A percentile compares a stretch with the other conserved stretches of the same genome.
Evolutionary conservation across 2,329 filamentous ascomycete species (phyloP).

Genomic region (Hypomyces perniciosus): DNA sequence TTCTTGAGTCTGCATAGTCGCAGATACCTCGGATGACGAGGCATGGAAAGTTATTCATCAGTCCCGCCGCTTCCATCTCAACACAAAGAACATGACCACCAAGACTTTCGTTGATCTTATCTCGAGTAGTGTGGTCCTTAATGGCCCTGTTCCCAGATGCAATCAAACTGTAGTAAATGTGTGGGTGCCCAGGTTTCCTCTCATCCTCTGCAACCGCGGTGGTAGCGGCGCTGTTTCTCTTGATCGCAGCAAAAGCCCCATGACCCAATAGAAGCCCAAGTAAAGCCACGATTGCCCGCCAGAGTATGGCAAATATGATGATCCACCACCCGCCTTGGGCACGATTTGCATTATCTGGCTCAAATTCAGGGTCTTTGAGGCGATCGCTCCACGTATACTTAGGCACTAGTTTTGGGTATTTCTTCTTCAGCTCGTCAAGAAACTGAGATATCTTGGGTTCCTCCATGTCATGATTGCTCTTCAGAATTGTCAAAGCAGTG

Average conservation of each 20-base stretch:
- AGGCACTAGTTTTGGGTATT: not conserved
- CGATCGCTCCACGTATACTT: not conserved
- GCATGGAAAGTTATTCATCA: constrained; percentile 25
- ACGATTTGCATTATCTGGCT: not conserved
- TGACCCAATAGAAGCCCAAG: too few species aligned
- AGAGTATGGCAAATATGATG: too few species aligned
- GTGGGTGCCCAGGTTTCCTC: not conserved
- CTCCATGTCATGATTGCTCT: not conserved
- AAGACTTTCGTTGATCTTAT: constrained; percentile 19
- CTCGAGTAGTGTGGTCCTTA: constrained; percentile 26
- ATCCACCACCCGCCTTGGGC: too few species aligned
- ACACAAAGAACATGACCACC: constrained; percentile 18
- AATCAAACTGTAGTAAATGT: constrained; percentile 20
- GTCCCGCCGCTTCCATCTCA: constrained; percentile 28
- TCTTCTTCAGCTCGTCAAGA: not conserved
- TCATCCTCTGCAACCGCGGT: not conserved
- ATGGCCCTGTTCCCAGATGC: constrained; percentile 32
- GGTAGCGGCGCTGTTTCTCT: not conserved
- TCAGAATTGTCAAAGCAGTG: constrained; percentile 2
- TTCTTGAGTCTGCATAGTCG: constrained; percentile 36
- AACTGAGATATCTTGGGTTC: not conserved
- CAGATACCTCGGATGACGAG: constrained; percentile 35
- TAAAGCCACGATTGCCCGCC: too few species aligned
- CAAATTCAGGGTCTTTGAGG: not conserved
- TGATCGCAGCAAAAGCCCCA: too few species aligned